These are phyloP conservation scores for Backusella westeae DNA, from an alignment of 192 early-diverging fungal genomes.

Conservation along the genomic window DNA sequence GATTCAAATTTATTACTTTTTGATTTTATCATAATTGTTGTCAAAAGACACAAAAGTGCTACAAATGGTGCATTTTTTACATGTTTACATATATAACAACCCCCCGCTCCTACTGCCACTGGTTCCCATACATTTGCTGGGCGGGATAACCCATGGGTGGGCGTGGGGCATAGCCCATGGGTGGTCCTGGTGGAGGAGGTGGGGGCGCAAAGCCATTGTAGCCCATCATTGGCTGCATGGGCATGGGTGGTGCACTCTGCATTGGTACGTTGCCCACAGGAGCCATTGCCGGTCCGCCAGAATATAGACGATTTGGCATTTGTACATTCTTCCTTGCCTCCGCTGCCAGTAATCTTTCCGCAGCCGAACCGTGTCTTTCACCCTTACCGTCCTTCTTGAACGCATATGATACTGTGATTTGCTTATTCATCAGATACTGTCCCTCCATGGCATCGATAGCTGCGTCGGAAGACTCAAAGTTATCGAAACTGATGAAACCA, in stretches of 20 bases:
- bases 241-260: constrained; percentile 6
- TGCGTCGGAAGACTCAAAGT: constrained; percentile 95
- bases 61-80: neutral
- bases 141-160: neutral
- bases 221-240: constrained; percentile 5
- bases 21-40: neutral
- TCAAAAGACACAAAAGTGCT: neutral
- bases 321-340: constrained; percentile 82
- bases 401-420: constrained; percentile 87
- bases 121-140: neutral
- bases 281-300: constrained; percentile 40
- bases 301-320: constrained; percentile 72
- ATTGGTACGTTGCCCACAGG: constrained; percentile 4
- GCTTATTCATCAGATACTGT: constrained; percentile 93
- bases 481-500: constrained; percentile 90
- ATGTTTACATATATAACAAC: neutral
- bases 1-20: neutral
- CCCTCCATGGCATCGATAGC: constrained; percentile 98
- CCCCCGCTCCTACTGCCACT: neutral
- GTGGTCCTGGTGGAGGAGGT: constrained; percentile 24
- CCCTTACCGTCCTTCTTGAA: constrained; percentile 99
- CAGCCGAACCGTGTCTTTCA: constrained; percentile 93
- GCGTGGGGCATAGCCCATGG: constrained; percentile 3
- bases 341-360: constrained; percentile 90
- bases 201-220: constrained; percentile 2